Evolutionary conservation across 768 basidiomycete genomes (phyloP).

Genomic region (Boletus coccyginus): DNA sequence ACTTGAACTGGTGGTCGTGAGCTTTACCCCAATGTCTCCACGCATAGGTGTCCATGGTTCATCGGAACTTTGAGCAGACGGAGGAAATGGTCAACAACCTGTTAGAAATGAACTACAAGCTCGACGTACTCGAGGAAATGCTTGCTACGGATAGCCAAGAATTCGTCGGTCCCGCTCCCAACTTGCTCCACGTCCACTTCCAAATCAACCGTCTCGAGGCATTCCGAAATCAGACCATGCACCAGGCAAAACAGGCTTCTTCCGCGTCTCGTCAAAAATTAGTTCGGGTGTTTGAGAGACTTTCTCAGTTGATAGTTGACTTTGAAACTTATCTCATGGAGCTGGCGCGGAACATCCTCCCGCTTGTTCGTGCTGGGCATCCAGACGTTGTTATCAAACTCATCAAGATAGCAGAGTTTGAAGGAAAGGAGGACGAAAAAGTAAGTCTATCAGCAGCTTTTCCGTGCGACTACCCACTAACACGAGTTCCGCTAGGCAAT

Average conservation of each 20-base stretch:
- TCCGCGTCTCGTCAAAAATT: constrained; percentile 65
- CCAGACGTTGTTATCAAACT: constrained; percentile 87
- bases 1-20: neutral
- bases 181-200: constrained; percentile 87
- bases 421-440: constrained; percentile 94
- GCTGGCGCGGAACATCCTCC: constrained; percentile 72
- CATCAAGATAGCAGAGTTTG: constrained; percentile 90
- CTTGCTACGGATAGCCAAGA: constrained; percentile 71
- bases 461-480: neutral
- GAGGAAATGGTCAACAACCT: constrained; percentile 95
- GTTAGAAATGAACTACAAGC: constrained; percentile 84
- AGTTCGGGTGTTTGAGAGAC: constrained; percentile 77
- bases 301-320: constrained; percentile 72
- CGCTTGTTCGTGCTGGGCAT: constrained; percentile 76
- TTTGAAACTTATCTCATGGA: constrained; percentile 86
- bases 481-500: constrained; percentile 60
- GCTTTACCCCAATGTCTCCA: neutral
- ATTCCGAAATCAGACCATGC: constrained; percentile 94
- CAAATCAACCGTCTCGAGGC: constrained; percentile 89
- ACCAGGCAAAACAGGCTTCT: constrained; percentile 85
- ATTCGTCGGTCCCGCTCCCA: constrained; percentile 82
- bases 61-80: constrained; percentile 91
- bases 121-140: constrained; percentile 76
- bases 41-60: constrained; percentile 88
- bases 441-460: constrained; percentile 35